phyloP scores from a whole-genome alignment of 2,329 filamentous ascomycete species.

The Colletotrichum spinosum region DNA sequence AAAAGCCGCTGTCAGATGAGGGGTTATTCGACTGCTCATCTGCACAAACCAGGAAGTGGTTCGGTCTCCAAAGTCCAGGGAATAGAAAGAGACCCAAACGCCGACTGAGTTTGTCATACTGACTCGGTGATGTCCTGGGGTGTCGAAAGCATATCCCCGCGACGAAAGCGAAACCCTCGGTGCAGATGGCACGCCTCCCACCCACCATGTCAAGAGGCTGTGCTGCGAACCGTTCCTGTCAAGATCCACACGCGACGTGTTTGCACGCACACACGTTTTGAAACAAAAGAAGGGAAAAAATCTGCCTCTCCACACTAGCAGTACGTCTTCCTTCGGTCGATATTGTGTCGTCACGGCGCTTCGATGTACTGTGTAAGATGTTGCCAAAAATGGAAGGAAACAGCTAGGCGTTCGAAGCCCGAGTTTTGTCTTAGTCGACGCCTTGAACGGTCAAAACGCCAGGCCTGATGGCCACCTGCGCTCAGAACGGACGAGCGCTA shows the following conservation, averaged over 20 bases:
- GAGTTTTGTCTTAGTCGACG: conserved; percentile 24
- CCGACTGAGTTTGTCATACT: conserved; percentile 14
- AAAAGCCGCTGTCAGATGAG: conserved; percentile 27
- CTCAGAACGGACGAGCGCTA: conserved; percentile 27
- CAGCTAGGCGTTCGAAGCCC: conserved; percentile 14
- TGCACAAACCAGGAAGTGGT: conserved; percentile 24
- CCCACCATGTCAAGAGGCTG: not conserved
- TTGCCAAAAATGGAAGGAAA: conserved; percentile 26
- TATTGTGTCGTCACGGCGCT: too few species aligned
- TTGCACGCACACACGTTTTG: conserved; percentile 28
- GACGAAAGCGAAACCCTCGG: conserved; percentile 5
- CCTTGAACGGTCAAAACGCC: conserved; percentile 14
- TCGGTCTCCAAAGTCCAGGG: not conserved
- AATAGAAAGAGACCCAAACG: not conserved
- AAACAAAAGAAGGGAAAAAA: conserved; percentile 14
- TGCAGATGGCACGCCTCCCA: conserved; percentile 10
- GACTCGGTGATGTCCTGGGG: conserved; percentile 24
- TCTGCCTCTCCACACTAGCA: too few species aligned
- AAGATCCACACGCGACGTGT: conserved; percentile 21
- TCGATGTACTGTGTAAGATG: not conserved
- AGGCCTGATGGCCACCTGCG: conserved; percentile 4
- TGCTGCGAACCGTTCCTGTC: conserved; percentile 16
- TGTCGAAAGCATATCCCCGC: conserved; percentile 18
- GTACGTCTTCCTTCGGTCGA: too few species aligned
- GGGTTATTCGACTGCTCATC: conserved; percentile 4